These are phyloP conservation scores for Eremochloa ophiuroides DNA, from an alignment of 176 grass and related monocot species.

Conservation along the genomic window DNA sequence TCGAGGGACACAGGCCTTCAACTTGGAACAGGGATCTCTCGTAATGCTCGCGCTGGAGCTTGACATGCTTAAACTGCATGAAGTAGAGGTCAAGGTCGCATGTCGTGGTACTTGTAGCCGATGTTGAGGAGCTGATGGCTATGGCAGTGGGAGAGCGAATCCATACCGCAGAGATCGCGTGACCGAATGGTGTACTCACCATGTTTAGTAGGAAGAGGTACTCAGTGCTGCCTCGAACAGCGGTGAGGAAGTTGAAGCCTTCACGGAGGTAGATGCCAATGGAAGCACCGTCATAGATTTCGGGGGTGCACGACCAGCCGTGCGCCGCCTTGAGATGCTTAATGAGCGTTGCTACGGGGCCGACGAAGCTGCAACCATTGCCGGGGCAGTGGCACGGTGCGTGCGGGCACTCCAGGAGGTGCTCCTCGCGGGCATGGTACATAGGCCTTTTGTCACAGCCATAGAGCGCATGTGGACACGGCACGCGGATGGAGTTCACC, in stretches of 20 bases:
- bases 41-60: no score
- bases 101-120: no score
- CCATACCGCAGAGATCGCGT: no score
- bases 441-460: neutral
- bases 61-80: no score
- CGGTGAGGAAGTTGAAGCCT: constrained; percentile 1
- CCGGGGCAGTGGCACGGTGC: neutral
- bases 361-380: neutral
- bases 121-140: no score
- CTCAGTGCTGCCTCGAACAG: neutral
- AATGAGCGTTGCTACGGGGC: neutral
- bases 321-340: neutral
- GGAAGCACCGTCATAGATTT: no score
- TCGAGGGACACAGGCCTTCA: no score
- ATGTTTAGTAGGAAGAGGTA: neutral
- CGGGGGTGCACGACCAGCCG: neutral
- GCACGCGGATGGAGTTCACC: neutral
- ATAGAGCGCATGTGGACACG: neutral
- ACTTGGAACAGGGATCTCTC: no score
- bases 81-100: no score
- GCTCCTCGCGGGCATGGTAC: neutral
- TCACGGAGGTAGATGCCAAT: neutral
- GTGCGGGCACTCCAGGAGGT: neutral
- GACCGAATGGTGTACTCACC: no score
- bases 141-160: no score